phyloP scores from a whole-genome alignment of 805 yeast genomes.

The Kregervanrija fluxuum region DNA sequence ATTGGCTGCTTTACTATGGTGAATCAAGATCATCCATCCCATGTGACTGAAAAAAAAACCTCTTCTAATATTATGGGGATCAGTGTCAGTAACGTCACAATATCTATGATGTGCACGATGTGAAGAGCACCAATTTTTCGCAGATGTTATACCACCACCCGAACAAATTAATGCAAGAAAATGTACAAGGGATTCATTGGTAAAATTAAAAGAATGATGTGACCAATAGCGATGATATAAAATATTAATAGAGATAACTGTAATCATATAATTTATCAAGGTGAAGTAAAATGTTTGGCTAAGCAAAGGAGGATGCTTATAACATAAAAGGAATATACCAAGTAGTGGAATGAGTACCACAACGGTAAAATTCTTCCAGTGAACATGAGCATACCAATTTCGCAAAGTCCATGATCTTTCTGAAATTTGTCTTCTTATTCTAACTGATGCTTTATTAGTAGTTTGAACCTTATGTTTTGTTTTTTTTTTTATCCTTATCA shows the following conservation, averaged over 20 bases:
- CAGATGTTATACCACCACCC: constrained; percentile 70
- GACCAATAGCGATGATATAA: constrained; percentile 80
- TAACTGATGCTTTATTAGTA: constrained; percentile 11
- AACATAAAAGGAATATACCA: constrained; percentile 12
- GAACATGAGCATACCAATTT: constrained; percentile 67
- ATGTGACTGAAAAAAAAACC: constrained; percentile 80
- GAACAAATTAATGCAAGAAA: constrained; percentile 56
- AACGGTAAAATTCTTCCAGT: constrained; percentile 62
- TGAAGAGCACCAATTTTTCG: constrained; percentile 71
- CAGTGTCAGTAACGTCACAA: constrained; percentile 73
- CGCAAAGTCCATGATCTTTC: constrained; percentile 70
- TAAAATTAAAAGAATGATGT: constrained; percentile 45
- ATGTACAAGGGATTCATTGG: constrained; percentile 37
- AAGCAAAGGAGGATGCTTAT: constrained; percentile 7
- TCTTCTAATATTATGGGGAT: constrained; percentile 77
- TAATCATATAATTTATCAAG: constrained; percentile 45
- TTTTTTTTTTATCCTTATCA: constrained; percentile 24
- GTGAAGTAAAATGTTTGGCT: constrained; percentile 42
- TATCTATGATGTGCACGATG: constrained; percentile 89
- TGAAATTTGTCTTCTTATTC: constrained; percentile 41
- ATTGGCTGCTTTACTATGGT: constrained; percentile 45
- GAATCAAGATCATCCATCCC: constrained; percentile 78
- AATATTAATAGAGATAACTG: constrained; percentile 71
- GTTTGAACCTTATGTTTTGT: constrained; percentile 19
- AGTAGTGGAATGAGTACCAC: constrained; percentile 48